These are phyloP conservation scores for Diaporthe caulivora DNA, from an alignment of 2,329 filamentous ascomycete species.

Conservation along the genomic window DNA sequence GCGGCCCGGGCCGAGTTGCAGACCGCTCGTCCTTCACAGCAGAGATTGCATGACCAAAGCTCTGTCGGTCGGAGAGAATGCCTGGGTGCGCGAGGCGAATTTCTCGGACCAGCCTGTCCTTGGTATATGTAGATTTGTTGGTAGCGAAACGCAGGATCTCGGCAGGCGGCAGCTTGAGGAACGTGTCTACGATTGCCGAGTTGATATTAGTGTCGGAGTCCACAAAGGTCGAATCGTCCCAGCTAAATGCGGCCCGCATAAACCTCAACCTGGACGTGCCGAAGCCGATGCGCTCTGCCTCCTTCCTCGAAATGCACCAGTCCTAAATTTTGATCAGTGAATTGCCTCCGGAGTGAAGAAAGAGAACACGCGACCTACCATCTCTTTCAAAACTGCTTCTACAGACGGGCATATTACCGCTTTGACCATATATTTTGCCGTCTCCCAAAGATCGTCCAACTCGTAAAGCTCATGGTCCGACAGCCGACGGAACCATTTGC, in stretches of 20 bases:
- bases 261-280: conserved; percentile 37
- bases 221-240: conserved; percentile 50
- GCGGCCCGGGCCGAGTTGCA: no score
- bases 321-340: conserved; percentile 6
- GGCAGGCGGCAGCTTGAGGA: conserved; percentile 63
- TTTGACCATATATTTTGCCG: conserved; percentile 58
- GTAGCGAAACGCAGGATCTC: conserved; percentile 64
- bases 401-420: conserved; percentile 61
- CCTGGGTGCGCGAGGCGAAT: conserved; percentile 54
- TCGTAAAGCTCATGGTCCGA: conserved; percentile 59
- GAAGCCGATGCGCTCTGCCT: conserved; percentile 37
- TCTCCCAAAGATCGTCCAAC: conserved; percentile 59
- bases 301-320: background rate
- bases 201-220: conserved; percentile 43
- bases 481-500: conserved; percentile 58
- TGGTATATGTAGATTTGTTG: conserved; percentile 55
- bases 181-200: conserved; percentile 57
- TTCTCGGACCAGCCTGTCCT: conserved; percentile 57
- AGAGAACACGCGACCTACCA: conserved; percentile 46
- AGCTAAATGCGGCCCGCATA: conserved; percentile 40
- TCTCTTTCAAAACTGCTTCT: conserved; percentile 50
- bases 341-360: no score
- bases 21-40: conserved; percentile 31
- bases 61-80: conserved; percentile 33
- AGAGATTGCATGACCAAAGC: conserved; percentile 29